These are phyloP conservation scores for Catunica adiposa DNA, from an alignment of 2,329 filamentous ascomycete species.

Conservation along the genomic window DNA sequence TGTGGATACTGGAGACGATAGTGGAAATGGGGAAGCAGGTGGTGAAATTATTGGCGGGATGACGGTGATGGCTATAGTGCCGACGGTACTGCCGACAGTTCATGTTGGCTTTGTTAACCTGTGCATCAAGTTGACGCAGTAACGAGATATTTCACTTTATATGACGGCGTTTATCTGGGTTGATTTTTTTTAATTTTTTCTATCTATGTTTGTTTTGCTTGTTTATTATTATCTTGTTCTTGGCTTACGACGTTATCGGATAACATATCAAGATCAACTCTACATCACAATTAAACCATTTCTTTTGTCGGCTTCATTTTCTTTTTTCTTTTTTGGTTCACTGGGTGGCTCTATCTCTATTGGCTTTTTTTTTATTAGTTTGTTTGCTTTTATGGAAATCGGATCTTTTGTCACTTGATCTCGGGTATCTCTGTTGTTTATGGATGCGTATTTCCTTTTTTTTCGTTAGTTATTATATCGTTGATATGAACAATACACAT, in stretches of 20 bases:
- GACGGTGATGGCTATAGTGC: neutral
- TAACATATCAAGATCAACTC: too few relatives aligned
- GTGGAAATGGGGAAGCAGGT: neutral
- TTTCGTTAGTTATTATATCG: neutral
- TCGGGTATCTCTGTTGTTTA: slow-evolving; percentile 5
- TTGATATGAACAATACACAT: neutral
- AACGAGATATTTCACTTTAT: neutral
- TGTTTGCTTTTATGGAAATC: neutral
- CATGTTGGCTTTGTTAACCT: neutral
- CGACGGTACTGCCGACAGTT: too few relatives aligned
- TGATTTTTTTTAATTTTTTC: neutral
- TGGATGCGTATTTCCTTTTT: neutral
- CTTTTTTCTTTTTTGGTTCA: too few relatives aligned
- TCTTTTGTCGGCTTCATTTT: too few relatives aligned
- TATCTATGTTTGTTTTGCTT: neutral
- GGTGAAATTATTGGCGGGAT: neutral
- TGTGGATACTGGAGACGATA: neutral
- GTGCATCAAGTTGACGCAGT: neutral
- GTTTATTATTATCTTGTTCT: neutral
- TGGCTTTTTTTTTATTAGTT: neutral
- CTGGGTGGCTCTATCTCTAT: neutral
- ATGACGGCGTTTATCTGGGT: neutral
- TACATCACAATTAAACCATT: too few relatives aligned
- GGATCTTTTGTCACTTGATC: slow-evolving; percentile 5
- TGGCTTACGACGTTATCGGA: neutral